These are phyloP conservation scores for Myxozyma udenii DNA, from an alignment of 805 yeast genomes.

Conservation along the genomic window DNA sequence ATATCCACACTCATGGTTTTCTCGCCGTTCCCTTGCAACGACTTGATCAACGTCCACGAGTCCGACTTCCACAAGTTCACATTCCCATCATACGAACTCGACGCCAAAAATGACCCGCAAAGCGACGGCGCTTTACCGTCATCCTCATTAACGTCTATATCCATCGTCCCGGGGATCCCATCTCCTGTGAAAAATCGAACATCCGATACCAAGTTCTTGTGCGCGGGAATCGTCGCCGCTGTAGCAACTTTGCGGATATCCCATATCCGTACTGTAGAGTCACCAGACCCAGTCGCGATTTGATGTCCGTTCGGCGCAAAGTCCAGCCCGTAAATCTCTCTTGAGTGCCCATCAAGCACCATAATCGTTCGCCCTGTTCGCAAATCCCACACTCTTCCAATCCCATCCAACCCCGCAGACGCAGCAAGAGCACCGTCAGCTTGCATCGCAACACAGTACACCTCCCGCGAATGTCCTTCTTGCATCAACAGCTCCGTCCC, in stretches of 20 bases:
- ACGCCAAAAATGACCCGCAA: constrained; percentile 51
- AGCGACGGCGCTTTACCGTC: constrained; percentile 38
- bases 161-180: constrained; percentile 23
- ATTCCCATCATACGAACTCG: constrained; percentile 69
- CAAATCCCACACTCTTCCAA: constrained; percentile 79
- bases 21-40: constrained; percentile 59
- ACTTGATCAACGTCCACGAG: constrained; percentile 59
- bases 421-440: constrained; percentile 71
- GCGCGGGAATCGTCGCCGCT: constrained; percentile 62
- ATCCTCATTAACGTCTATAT: constrained; percentile 27
- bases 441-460: constrained; percentile 61
- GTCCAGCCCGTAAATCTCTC: constrained; percentile 65
- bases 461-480: constrained; percentile 81
- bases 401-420: constrained; percentile 75
- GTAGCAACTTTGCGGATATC: constrained; percentile 61
- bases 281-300: constrained; percentile 81
- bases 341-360: constrained; percentile 62
- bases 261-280: constrained; percentile 78
- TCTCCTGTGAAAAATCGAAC: constrained; percentile 48
- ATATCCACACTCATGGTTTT: constrained; percentile 71
- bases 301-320: constrained; percentile 77
- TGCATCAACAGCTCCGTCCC: constrained; percentile 58
- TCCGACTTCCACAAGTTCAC: constrained; percentile 65
- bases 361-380: constrained; percentile 67
- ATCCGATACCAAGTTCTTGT: constrained; percentile 66